Evolutionary conservation across 352 stramenopile species (phyloP).

Genomic region (Phytophthora cactorum): DNA sequence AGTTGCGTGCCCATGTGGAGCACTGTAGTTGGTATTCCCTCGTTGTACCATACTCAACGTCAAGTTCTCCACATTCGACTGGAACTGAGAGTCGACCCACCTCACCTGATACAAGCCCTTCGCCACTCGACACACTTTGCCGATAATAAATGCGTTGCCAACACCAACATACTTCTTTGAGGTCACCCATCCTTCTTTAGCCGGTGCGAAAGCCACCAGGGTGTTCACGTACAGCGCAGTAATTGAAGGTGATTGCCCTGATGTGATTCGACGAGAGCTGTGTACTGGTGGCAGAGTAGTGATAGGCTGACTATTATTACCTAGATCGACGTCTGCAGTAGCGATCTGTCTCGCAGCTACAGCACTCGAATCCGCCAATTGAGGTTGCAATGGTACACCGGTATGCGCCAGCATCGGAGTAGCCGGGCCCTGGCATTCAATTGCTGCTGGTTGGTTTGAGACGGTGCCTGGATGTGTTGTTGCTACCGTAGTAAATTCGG

Average conservation of each 20-base stretch:
- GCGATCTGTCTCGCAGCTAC: no score
- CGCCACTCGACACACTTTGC: constrained; percentile 8
- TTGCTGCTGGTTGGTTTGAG: no score
- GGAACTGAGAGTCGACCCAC: constrained; percentile 27
- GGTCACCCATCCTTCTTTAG: constrained; percentile 10
- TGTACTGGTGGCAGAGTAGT: neutral
- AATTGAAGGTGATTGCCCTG: neutral
- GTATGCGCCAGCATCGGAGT: no score
- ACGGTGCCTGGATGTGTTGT: no score
- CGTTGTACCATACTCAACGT: constrained; percentile 12
- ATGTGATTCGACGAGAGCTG: neutral
- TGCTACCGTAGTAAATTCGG: no score
- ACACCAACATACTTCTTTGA: constrained; percentile 10
- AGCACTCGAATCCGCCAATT: no score
- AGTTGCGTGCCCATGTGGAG: neutral
- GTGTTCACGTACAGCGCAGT: constrained; percentile 8
- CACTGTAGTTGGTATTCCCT: constrained; percentile 12
- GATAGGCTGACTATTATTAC: no score
- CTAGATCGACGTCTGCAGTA: no score
- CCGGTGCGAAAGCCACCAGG: constrained; percentile 5
- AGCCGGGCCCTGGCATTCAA: no score
- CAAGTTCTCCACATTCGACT: constrained; percentile 2
- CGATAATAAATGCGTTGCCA: constrained; percentile 14
- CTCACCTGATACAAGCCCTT: constrained; percentile 13
- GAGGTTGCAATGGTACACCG: no score